These are phyloP conservation scores for Bacidia gigantensis DNA, from an alignment of 495 filamentous ascomycete genomes.

Conservation along the genomic window DNA sequence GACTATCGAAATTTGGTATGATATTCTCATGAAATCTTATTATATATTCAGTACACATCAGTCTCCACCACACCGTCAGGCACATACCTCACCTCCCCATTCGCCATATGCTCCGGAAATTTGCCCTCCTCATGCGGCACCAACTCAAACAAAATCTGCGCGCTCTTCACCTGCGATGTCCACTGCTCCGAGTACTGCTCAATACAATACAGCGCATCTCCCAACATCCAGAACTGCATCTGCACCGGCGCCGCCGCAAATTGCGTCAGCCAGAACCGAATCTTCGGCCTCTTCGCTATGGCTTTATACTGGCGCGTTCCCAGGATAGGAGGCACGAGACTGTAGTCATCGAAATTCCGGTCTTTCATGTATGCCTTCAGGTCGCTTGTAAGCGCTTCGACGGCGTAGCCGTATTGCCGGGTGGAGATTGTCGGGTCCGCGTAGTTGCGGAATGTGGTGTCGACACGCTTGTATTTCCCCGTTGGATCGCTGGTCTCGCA, in stretches of 20 bases:
- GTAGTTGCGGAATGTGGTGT: background rate
- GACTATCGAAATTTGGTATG: too few species aligned
- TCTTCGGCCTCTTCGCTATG: background rate
- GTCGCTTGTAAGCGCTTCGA: background rate
- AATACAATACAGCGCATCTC: background rate
- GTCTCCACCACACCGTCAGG: background rate
- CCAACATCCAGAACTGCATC: background rate
- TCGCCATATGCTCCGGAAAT: background rate
- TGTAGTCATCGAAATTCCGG: background rate
- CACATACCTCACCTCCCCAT: background rate
- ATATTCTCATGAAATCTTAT: too few species aligned
- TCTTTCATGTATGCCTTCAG: background rate
- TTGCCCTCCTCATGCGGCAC: background rate
- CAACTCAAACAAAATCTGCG: background rate
- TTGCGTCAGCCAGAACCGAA: background rate
- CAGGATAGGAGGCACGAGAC: background rate
- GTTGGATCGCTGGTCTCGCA: background rate
- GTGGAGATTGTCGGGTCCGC: background rate
- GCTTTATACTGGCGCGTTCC: background rate
- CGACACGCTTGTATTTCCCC: background rate
- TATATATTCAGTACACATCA: too few species aligned
- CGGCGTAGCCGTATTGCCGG: background rate
- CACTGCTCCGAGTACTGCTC: background rate
- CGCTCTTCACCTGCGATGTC: background rate
- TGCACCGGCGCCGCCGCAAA: background rate